phyloP scores from a whole-genome alignment of 345 rosid genomes.

The Ceriops zippeliana region DNA sequence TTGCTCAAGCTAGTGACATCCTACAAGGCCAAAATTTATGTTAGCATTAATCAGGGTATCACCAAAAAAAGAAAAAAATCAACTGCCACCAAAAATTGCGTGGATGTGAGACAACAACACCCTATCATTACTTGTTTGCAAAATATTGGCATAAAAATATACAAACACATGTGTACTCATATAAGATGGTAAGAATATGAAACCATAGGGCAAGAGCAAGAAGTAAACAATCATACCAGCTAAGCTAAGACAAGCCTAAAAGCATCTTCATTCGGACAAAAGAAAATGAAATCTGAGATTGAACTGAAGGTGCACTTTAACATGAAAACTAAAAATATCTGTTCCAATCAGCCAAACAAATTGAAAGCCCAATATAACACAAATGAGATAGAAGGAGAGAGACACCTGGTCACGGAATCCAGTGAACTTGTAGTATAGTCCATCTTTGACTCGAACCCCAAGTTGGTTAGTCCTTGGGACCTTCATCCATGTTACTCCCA shows the following conservation, averaged over 20 bases:
- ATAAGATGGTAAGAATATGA: neutral
- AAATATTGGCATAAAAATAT: neutral
- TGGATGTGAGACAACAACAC: no score
- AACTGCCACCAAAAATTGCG: no score
- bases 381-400: neutral
- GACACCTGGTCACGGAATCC: conserved; percentile 93
- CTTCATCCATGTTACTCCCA: conserved; percentile 77
- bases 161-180: neutral
- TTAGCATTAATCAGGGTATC: no score
- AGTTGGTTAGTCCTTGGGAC: conserved; percentile 83
- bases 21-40: conserved; percentile 30
- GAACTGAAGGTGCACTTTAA: neutral
- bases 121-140: neutral
- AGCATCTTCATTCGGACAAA: neutral
- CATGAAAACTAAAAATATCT: no score
- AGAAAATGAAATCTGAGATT: neutral
- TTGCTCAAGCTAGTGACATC: conserved; percentile 66
- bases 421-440: conserved; percentile 76
- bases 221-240: no score
- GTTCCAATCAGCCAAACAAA: neutral
- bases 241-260: neutral
- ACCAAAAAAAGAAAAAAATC: no score
- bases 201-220: neutral
- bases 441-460: conserved; percentile 72
- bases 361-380: neutral